These are phyloP conservation scores for Vaccinium corymbosum DNA, from an alignment of 148 eudicot genomes.

Conservation along the genomic window DNA sequence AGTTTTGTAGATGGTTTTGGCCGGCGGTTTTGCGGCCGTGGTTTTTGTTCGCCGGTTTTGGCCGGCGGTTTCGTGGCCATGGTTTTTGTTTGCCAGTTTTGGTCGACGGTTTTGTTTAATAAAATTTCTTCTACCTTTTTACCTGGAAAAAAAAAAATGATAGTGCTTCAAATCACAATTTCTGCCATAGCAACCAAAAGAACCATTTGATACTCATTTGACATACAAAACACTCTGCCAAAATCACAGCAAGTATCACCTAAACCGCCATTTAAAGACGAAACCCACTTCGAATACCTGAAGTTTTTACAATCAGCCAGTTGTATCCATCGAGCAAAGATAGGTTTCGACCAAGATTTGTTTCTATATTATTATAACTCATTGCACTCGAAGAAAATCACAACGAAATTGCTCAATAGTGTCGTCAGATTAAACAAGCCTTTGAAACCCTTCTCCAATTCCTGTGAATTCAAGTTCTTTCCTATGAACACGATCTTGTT, in stretches of 20 bases:
- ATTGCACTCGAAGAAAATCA: background rate
- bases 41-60: too few species aligned
- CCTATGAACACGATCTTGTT: slow-evolving; percentile 94
- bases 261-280: background rate
- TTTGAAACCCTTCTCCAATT: slow-evolving; percentile 79
- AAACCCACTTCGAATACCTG: background rate
- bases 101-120: too few species aligned
- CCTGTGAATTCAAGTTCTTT: slow-evolving; percentile 69
- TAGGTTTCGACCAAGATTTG: background rate
- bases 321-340: background rate
- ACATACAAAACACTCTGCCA: background rate
- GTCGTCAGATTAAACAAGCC: slow-evolving; percentile 51
- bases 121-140: too few species aligned
- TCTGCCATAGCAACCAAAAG: background rate
- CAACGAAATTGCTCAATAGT: background rate
- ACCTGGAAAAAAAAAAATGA: background rate
- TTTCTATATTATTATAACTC: background rate
- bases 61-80: too few species aligned
- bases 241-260: background rate
- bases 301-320: background rate
- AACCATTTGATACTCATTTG: background rate
- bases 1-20: too few species aligned
- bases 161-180: background rate
- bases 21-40: too few species aligned
- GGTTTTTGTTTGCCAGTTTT: too few species aligned